phyloP scores from a whole-genome alignment of 1,284 basidiomycete species.

The Phellopilus nigrolimitatus region DNA sequence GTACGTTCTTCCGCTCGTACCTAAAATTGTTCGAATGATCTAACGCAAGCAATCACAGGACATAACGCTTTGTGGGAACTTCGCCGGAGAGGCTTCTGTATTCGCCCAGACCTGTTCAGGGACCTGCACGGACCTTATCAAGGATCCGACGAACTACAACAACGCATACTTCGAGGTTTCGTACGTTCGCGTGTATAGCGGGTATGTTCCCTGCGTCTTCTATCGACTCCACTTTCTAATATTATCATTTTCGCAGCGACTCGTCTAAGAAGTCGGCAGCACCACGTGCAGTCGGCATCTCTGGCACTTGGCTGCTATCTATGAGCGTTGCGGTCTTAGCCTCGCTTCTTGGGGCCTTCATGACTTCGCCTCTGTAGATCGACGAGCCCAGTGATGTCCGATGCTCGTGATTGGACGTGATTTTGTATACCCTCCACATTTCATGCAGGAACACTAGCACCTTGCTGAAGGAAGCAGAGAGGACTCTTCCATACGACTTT shows the following conservation, averaged over 20 bases:
- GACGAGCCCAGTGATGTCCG: too few species aligned
- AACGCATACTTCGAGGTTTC: conserved; percentile 23
- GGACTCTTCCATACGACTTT: too few species aligned
- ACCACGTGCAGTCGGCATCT: background rate
- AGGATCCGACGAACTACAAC: conserved; percentile 22
- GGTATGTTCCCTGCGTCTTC: conserved; percentile 14
- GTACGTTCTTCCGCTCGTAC: too few species aligned
- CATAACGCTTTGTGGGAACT: conserved; percentile 24
- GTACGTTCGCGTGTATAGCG: conserved; percentile 21
- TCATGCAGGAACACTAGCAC: too few species aligned
- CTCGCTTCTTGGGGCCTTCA: background rate
- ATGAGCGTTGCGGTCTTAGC: background rate
- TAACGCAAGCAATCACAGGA: conserved; percentile 19
- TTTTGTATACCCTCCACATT: too few species aligned
- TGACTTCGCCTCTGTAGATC: background rate
- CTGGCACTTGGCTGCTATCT: background rate
- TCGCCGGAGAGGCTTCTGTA: conserved; percentile 19
- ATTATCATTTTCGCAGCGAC: background rate
- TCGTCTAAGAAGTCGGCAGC: background rate
- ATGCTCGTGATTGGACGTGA: too few species aligned
- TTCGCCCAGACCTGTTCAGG: conserved; percentile 22
- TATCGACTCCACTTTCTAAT: background rate
- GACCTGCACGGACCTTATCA: conserved; percentile 21
- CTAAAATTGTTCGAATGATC: too few species aligned
- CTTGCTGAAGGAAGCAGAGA: too few species aligned